Conservation (phyloP, 225 moss, liverwort and hornwort species). For the Anthoceros angustus region DNA sequence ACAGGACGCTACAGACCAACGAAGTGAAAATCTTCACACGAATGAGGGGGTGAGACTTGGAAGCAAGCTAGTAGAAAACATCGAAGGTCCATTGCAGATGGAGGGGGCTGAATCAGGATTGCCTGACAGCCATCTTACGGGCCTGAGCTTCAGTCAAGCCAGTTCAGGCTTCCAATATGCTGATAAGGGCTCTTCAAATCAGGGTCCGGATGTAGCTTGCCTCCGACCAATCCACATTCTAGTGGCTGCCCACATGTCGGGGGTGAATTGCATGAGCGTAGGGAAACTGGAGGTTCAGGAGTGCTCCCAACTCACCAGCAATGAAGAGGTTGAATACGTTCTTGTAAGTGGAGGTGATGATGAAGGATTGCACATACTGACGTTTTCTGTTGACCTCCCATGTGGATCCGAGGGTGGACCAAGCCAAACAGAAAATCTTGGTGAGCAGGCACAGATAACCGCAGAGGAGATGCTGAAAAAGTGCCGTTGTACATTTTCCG, state of each 20-base stretch:
- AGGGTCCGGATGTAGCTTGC: no score
- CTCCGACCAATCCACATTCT: constrained; percentile 35
- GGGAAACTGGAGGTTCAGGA: constrained; percentile 20
- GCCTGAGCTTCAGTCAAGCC: no score
- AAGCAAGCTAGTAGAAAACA: no score
- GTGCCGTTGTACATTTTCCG: neutral
- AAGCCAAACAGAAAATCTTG: neutral
- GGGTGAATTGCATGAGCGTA: constrained; percentile 74
- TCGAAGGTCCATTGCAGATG: no score
- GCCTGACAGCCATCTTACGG: no score
- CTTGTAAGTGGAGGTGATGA: constrained; percentile 89
- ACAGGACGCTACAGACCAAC: neutral
- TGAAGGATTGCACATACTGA: constrained; percentile 54
- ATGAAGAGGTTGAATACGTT: constrained; percentile 18
- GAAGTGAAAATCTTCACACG: no score
- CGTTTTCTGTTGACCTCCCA: constrained; percentile 18
- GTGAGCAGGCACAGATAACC: neutral
- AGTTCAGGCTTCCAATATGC: no score
- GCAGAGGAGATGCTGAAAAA: neutral
- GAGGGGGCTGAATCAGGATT: no score
- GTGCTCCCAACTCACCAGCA: neutral
- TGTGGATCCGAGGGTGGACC: neutral
- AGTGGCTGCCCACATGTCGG: constrained; percentile 66
- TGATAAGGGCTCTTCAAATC: no score
- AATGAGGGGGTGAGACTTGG: no score